These are phyloP conservation scores for Boletus hoseneyae DNA, from an alignment of 1,284 basidiomycete genomes.

Conservation along the genomic window DNA sequence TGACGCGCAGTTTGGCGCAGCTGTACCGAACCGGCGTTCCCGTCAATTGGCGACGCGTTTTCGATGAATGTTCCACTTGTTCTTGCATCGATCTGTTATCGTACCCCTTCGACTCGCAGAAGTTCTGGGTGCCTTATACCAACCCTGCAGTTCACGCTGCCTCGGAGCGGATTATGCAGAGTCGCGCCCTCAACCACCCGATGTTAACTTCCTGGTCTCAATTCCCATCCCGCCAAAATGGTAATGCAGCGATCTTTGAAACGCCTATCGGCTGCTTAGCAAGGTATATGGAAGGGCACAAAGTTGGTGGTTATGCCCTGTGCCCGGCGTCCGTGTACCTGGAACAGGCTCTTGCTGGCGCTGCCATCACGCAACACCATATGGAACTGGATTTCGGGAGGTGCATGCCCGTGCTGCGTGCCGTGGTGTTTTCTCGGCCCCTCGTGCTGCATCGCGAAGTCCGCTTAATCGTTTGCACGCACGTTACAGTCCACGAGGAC, in stretches of 20 bases:
- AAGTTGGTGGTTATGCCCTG: constrained; percentile 52
- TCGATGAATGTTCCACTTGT: constrained; percentile 41
- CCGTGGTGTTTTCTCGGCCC: constrained; percentile 50
- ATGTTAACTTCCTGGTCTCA: constrained; percentile 46
- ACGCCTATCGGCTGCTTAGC: constrained; percentile 46
- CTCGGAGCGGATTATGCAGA: background rate
- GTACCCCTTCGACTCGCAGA: constrained; percentile 57
- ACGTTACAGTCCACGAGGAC: constrained; percentile 37
- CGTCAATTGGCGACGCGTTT: constrained; percentile 55
- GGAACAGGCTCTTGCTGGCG: constrained; percentile 50
- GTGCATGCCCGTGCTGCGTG: constrained; percentile 38
- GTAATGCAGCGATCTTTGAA: constrained; percentile 47
- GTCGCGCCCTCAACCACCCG: constrained; percentile 31
- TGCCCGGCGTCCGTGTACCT: constrained; percentile 70
- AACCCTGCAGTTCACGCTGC: constrained; percentile 23
- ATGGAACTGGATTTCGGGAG: constrained; percentile 31
- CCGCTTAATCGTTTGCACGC: constrained; percentile 39
- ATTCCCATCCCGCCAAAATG: constrained; percentile 40
- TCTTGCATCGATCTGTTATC: constrained; percentile 51
- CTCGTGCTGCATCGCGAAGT: constrained; percentile 44
- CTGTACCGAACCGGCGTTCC: constrained; percentile 43
- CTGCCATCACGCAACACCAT: constrained; percentile 36
- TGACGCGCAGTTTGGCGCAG: constrained; percentile 44
- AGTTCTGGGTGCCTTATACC: constrained; percentile 55
- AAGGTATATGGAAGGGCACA: constrained; percentile 53